Conservation (phyloP, 805 yeast genomes). For the Monosporozyma aerobia region DNA sequence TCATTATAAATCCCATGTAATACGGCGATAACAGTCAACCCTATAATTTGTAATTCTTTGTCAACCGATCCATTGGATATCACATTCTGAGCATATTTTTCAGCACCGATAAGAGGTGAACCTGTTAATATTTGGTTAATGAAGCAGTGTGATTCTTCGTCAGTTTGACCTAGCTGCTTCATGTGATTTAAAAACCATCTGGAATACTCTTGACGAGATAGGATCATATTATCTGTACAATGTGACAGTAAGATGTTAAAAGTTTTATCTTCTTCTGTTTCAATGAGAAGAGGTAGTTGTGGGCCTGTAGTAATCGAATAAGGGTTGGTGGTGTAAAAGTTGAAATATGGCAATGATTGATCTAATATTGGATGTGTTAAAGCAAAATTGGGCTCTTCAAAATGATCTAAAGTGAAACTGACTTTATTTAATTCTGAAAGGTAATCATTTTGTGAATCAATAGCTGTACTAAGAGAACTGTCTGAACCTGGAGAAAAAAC, state of each 20-base stretch:
- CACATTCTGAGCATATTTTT: not conserved
- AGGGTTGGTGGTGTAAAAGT: not conserved
- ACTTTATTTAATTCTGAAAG: not conserved
- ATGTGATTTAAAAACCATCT: constrained; percentile 14
- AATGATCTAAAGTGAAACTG: not conserved
- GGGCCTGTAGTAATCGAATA: too few species aligned
- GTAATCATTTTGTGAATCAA: not conserved
- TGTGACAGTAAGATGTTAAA: constrained; percentile 11
- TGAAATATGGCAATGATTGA: not conserved
- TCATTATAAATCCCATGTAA: constrained; percentile 10
- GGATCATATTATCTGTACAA: constrained; percentile 12
- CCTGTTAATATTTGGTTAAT: constrained; percentile 1
- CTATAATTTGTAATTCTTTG: constrained; percentile 5
- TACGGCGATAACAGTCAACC: constrained; percentile 5
- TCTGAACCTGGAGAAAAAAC: not conserved
- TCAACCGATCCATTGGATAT: not conserved
- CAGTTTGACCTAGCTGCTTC: constrained; percentile 7
- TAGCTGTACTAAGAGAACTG: not conserved
- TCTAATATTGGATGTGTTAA: not conserved
- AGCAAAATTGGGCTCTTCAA: not conserved
- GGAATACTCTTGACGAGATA: constrained; percentile 11
- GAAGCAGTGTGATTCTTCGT: constrained; percentile 5
- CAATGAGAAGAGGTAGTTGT: not conserved
- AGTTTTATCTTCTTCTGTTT: constrained; percentile 9
- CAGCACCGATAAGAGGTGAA: not conserved